phyloP scores from a whole-genome alignment of 805 yeast genomes.

The Lipomyces yamadae region DNA sequence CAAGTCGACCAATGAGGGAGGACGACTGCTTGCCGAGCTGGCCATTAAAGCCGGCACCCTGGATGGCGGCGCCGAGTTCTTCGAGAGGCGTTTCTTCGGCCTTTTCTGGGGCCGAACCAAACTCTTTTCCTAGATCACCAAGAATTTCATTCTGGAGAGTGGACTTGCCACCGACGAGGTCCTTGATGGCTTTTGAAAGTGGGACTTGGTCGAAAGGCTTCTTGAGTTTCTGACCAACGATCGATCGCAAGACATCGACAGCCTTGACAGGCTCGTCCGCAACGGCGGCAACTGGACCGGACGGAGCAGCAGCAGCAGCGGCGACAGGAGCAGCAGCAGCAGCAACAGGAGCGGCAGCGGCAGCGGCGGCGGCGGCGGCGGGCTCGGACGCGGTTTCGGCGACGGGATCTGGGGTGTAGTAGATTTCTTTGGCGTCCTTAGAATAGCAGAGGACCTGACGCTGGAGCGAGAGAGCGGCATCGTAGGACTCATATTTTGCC shows the following conservation, averaged over 20 bases:
- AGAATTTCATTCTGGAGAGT: conserved; percentile 98
- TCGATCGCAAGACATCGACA: conserved; percentile 74
- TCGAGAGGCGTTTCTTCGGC: conserved; percentile 97
- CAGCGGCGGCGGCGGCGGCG: conserved; percentile 41
- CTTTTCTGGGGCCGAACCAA: conserved; percentile 97
- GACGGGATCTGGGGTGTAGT: conserved; percentile 68
- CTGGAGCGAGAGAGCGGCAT: conserved; percentile 89
- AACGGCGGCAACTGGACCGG: conserved; percentile 81
- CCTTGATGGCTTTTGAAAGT: conserved; percentile 91
- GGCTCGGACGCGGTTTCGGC: conserved; percentile 41
- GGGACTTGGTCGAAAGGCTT: conserved; percentile 86
- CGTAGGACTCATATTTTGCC: conserved; percentile 96
- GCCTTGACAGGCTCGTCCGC: conserved; percentile 93
- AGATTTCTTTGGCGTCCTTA: conserved; percentile 94
- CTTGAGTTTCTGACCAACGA: conserved; percentile 95
- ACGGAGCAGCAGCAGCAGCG: conserved; percentile 66
- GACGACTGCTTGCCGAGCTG: conserved; percentile 91
- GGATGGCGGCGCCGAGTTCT: conserved; percentile 94
- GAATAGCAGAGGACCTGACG: conserved; percentile 96
- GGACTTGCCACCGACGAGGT: conserved; percentile 97
- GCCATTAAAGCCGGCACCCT: conserved; percentile 80
- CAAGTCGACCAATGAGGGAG: conserved; percentile 84
- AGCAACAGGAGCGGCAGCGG: conserved; percentile 63
- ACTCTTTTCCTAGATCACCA: conserved; percentile 98
- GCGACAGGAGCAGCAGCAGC: conserved; percentile 62